Evolutionary conservation across 208 protist genomes (phyloP).

Genomic region (Leishmania turanica): DNA sequence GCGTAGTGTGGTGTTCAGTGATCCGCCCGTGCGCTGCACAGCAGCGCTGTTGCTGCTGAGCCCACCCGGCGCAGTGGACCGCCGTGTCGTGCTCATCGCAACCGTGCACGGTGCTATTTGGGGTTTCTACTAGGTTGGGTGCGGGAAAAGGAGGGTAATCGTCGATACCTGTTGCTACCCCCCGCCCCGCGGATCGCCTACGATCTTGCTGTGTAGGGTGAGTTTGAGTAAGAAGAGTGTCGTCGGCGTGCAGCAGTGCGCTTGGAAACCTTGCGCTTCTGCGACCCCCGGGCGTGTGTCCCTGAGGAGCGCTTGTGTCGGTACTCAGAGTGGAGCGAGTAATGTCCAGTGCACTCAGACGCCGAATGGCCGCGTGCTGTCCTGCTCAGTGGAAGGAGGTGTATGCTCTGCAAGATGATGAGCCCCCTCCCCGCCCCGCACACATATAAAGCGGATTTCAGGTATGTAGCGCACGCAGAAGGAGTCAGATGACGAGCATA

Average conservation of each 20-base stretch:
- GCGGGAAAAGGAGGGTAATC: neutral
- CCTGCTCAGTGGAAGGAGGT: neutral
- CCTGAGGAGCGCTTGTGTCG: neutral
- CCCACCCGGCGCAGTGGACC: neutral
- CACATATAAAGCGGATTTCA: neutral
- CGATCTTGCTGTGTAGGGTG: neutral
- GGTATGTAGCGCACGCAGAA: neutral
- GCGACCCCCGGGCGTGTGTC: neutral
- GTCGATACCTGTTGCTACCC: neutral
- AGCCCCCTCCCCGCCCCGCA: too few relatives aligned
- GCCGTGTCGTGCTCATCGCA: constrained; percentile 8
- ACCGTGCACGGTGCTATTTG: too few relatives aligned
- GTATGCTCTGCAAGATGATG: neutral
- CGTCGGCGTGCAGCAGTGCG: neutral
- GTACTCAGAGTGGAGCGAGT: neutral
- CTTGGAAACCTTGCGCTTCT: neutral
- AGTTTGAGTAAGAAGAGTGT: neutral
- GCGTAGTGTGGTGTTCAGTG: constrained; percentile 12
- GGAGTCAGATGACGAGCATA: neutral
- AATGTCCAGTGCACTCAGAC: neutral
- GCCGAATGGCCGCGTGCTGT: neutral
- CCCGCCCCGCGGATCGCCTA: neutral
- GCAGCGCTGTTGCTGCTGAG: constrained; percentile 9
- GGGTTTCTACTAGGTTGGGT: neutral
- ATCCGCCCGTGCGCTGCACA: constrained; percentile 9